A percentile compares a stretch with the other conserved stretches of the same genome.
These are phyloP conservation scores for Ophiostoma pallidulum DNA, from an alignment of 2,329 filamentous ascomycete species.

Conservation along the genomic window DNA sequence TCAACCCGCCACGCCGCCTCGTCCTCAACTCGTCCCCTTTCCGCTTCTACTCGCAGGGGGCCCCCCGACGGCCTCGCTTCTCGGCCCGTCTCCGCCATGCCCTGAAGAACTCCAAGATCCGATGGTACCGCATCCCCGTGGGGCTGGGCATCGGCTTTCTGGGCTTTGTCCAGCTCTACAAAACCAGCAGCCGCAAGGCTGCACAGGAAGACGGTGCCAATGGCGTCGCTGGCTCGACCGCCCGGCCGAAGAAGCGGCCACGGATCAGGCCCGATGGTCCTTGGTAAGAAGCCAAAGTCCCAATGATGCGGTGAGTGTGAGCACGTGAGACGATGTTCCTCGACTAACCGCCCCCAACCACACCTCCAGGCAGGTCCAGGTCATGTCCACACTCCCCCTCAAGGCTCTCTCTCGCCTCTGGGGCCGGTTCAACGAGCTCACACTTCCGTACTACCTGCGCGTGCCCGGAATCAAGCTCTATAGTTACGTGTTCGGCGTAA, in stretches of 20 bases:
- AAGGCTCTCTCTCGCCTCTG: conserved; percentile 85
- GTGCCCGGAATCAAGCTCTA: conserved; percentile 89
- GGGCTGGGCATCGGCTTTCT: conserved; percentile 78
- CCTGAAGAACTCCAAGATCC: conserved; percentile 47
- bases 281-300: conserved; percentile 46
- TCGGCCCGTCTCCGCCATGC: conserved; percentile 42
- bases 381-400: conserved; percentile 86
- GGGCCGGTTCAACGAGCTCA: conserved; percentile 85
- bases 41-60: conserved; percentile 31
- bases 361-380: conserved; percentile 62
- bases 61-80: conserved; percentile 39
- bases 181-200: conserved; percentile 50
- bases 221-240: conserved; percentile 29
- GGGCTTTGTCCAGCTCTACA: conserved; percentile 75
- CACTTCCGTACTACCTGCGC: conserved; percentile 78
- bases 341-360: conserved; percentile 13
- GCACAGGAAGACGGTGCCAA: conserved; percentile 37
- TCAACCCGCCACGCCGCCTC: conserved; percentile 11
- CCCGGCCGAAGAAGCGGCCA: conserved; percentile 40
- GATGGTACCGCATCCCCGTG: conserved; percentile 87
- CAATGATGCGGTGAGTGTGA: neutral
- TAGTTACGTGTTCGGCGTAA: conserved; percentile 83
- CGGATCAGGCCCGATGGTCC: conserved; percentile 74
- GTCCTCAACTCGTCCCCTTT: conserved; percentile 14
- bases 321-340: neutral